Evolutionary conservation across 139 green algal genomes (phyloP), one percentile per base, ranked within the genome.

Genomic region (Pseudopediastrum boryanum): DNA sequence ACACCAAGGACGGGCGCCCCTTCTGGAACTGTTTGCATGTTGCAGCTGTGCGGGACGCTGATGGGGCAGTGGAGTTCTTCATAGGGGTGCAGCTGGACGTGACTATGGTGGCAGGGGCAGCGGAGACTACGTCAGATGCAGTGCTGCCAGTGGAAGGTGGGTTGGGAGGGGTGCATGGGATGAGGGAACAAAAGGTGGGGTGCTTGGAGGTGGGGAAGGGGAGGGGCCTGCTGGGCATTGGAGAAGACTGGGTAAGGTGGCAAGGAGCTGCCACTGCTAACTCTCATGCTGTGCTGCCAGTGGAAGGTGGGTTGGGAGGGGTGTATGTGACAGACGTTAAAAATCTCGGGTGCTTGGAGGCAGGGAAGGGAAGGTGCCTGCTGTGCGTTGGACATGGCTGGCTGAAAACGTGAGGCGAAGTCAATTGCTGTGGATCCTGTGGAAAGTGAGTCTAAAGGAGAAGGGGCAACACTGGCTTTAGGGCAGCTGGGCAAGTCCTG

Each of bases 21-120:
- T 93, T 92, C 36, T 90, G 82, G 81, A 94, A 94, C 75, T 71
- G 52, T 21, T 62, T 94, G 78, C 90, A 95, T 56, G 77, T 94
- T 2, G 62, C 81, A 0, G 86, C 90, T 9, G 48, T 94, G 36
- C 75, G 89, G 2, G 82, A 87, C 56, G 72, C 86, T 4, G 77
- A 81, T 58, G 83, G 84, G 1, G 27, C 79, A 61, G 84, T 94
- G 61, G 75, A 86, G 51, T 94, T 86, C 44, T 87, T 88, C 36
- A 85, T 86, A 41, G 90, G 90, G 1, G 87, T 94, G 31, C 90
- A 94, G 83, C 71, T 90, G 33, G 79, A 90, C 58, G 73, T 88
- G 2, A 90, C 75, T 6, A 51, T 51, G 1, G 35, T 2, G 10
- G 21, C 10, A 2, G 65, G 4, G 21, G 31, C 42, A 43, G 54